phyloP scores from a whole-genome alignment of 345 rosid species.

The Microcos paniculata region DNA sequence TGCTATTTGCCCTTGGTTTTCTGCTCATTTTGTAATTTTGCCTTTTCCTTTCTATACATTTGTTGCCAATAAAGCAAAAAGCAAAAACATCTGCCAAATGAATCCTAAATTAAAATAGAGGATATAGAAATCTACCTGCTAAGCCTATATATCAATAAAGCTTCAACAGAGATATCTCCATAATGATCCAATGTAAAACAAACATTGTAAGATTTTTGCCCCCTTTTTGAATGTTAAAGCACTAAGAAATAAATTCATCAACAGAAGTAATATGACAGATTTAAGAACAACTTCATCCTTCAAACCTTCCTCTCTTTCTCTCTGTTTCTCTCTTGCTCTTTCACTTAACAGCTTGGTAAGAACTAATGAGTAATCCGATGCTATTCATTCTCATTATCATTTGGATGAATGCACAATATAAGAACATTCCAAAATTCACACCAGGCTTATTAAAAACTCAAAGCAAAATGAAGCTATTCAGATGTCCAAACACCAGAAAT shows the following conservation, averaged over 20 bases:
- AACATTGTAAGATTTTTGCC: not conserved
- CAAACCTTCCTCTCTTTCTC: not conserved
- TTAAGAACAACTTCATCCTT: not conserved
- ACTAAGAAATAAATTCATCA: not conserved
- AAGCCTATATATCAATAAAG: not conserved
- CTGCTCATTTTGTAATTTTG: too few species aligned
- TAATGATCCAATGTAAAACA: not conserved
- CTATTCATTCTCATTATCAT: not conserved
- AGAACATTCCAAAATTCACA: not conserved
- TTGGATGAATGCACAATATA: not conserved
- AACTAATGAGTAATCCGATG: not conserved
- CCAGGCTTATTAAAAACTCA: not conserved
- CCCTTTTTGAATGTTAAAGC: not conserved
- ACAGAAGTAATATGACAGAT: not conserved
- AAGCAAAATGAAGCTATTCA: not conserved
- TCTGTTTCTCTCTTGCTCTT: not conserved
- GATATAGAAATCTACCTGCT: not conserved
- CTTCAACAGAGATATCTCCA: conserved; percentile 1
- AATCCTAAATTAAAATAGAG: not conserved
- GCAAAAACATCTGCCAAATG: too few species aligned
- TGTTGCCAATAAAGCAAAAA: too few species aligned
- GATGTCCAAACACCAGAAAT: not conserved
- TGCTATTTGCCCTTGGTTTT: too few species aligned
- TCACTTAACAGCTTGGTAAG: not conserved
- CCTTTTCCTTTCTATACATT: too few species aligned